Evolutionary conservation across 2,329 filamentous ascomycete genomes (phyloP).

Genomic region (Metarhizium brunneum): DNA sequence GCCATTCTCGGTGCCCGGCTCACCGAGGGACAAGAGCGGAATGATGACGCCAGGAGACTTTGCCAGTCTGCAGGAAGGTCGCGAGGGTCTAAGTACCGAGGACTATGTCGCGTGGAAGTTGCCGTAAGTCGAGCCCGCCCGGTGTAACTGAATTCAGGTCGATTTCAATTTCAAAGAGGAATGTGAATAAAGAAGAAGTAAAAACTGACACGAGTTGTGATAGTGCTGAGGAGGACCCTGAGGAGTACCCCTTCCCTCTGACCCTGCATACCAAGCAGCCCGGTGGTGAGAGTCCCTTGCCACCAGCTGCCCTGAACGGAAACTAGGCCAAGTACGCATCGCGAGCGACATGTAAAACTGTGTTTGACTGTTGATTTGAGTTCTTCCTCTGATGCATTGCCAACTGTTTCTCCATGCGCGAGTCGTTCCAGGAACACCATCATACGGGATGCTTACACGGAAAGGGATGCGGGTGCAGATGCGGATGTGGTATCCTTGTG

Average conservation of each 20-base stretch:
- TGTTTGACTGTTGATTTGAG: background rate
- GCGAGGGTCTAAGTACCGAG: constrained; percentile 87
- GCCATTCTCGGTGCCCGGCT: constrained; percentile 88
- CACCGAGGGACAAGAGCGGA: constrained; percentile 78
- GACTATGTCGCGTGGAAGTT: constrained; percentile 98
- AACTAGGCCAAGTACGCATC: constrained; percentile 4
- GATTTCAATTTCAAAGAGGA: background rate
- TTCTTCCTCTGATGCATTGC: too few relatives aligned
- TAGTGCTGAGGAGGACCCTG: constrained; percentile 88
- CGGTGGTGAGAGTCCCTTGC: constrained; percentile 18
- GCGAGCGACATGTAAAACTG: background rate
- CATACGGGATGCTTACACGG: too few relatives aligned
- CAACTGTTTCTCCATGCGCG: too few relatives aligned
- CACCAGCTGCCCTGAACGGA: constrained; percentile 12
- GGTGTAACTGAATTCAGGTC: background rate
- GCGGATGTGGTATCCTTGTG: too few relatives aligned
- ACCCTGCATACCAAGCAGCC: constrained; percentile 46
- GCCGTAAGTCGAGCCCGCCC: constrained; percentile 60
- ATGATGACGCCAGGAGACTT: constrained; percentile 99
- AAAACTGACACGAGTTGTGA: background rate
- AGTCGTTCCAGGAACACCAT: too few relatives aligned
- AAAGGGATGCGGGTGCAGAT: too few relatives aligned
- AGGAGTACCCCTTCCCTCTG: constrained; percentile 53
- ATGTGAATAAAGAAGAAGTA: background rate
- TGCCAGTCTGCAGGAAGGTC: constrained; percentile 88